Conservation (phyloP, 805 yeast species). For the Aciculoconidium aculeatum region DNA sequence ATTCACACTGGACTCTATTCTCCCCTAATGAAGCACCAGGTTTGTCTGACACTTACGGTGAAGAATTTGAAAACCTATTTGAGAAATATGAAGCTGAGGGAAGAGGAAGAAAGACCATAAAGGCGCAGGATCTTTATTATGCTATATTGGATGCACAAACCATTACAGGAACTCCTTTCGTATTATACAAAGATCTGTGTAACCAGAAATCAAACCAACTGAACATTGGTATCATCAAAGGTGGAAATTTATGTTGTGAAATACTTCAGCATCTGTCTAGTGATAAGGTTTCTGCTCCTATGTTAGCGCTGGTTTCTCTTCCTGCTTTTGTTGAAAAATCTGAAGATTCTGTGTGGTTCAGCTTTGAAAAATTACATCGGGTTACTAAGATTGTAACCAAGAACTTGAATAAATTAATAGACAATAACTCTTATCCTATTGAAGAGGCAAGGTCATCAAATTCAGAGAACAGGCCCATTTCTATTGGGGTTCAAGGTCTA, state of each 20-base stretch:
- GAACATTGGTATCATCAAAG: slow-evolving; percentile 87
- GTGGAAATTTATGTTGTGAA: slow-evolving; percentile 92
- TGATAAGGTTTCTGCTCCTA: slow-evolving; percentile 95
- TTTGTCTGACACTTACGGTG: slow-evolving; percentile 75
- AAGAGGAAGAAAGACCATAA: slow-evolving; percentile 51
- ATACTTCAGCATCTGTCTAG: slow-evolving; percentile 86
- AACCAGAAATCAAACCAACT: slow-evolving; percentile 84
- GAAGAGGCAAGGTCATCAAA: slow-evolving; percentile 71
- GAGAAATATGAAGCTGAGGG: slow-evolving; percentile 64
- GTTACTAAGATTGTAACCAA: slow-evolving; percentile 72
- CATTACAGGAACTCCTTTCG: slow-evolving; percentile 94
- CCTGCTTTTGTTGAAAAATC: slow-evolving; percentile 57
- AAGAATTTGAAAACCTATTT: slow-evolving; percentile 70
- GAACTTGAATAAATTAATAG: slow-evolving; percentile 79
- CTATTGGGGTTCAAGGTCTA: slow-evolving; percentile 97
- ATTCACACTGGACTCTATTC: slow-evolving; percentile 82
- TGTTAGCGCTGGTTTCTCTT: slow-evolving; percentile 83
- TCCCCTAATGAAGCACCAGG: slow-evolving; percentile 90
- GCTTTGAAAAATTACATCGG: slow-evolving; percentile 69
- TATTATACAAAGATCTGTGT: slow-evolving; percentile 90
- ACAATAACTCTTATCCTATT: slow-evolving; percentile 80
- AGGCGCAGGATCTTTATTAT: slow-evolving; percentile 89
- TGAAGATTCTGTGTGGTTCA: slow-evolving; percentile 40
- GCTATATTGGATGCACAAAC: slow-evolving; percentile 88
- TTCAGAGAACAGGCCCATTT: slow-evolving; percentile 83